phyloP scores from a whole-genome alignment of 2,329 filamentous ascomycete genomes.

The Cytospora mali region DNA sequence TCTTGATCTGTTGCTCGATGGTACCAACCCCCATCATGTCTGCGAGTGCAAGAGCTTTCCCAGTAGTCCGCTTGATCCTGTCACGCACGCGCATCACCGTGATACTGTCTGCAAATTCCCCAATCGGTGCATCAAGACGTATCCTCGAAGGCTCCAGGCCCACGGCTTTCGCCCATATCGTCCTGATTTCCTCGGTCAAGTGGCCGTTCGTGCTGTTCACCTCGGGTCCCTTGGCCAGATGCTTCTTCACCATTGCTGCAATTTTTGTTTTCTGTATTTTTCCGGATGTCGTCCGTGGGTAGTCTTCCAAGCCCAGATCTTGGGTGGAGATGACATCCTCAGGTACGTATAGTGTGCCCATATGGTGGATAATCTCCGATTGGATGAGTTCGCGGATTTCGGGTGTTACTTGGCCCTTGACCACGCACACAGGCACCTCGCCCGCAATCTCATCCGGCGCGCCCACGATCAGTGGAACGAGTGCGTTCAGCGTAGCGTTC shows the following conservation, averaged over 20 bases:
- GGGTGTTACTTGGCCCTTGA: slow-evolving; percentile 1
- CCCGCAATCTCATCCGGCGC: slow-evolving; percentile 11
- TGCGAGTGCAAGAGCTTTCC: slow-evolving; percentile 8
- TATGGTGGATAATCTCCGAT: slow-evolving; percentile 15
- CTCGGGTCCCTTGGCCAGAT: neutral
- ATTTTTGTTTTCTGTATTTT: slow-evolving; percentile 20
- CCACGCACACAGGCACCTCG: slow-evolving; percentile 17
- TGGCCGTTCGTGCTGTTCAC: neutral
- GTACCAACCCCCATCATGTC: slow-evolving; percentile 22
- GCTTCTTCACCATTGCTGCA: slow-evolving; percentile 5
- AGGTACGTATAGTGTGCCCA: slow-evolving; percentile 18
- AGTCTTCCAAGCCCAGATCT: slow-evolving; percentile 17
- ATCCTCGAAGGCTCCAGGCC: slow-evolving; percentile 19
- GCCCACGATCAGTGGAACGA: slow-evolving; percentile 15
- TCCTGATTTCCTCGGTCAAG: slow-evolving; percentile 9
- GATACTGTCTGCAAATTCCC: slow-evolving; percentile 21
- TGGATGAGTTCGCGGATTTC: slow-evolving; percentile 17
- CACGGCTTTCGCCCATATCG: slow-evolving; percentile 21
- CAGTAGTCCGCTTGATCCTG: slow-evolving; percentile 15
- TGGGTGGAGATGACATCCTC: slow-evolving; percentile 15
- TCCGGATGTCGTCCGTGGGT: slow-evolving; percentile 11
- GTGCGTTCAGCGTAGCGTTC: slow-evolving; percentile 4
- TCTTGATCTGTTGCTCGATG: slow-evolving; percentile 26
- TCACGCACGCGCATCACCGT: slow-evolving; percentile 20
- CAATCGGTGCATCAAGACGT: slow-evolving; percentile 8